Percentiles rank a stretch among this genome's conserved stretches.
These are phyloP conservation scores for Linnemannia exigua DNA, from an alignment of 192 early-diverging fungal species.

Conservation along the genomic window DNA sequence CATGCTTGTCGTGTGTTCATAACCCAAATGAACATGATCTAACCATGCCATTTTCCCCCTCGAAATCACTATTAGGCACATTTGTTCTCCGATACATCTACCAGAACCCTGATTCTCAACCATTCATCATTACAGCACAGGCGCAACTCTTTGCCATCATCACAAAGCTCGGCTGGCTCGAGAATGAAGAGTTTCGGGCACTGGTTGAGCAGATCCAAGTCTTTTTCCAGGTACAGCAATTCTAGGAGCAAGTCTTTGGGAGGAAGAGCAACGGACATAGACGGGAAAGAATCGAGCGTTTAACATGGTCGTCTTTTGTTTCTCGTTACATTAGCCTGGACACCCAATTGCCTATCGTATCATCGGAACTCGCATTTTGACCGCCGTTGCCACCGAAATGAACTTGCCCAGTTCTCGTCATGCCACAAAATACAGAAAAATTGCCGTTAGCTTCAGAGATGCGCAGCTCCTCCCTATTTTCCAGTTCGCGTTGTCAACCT, in stretches of 20 bases:
- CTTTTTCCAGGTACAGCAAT: slow-evolving; percentile 69
- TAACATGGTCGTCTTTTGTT: background rate
- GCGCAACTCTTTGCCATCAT: slow-evolving; percentile 74
- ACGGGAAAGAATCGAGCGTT: background rate
- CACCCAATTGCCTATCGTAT: slow-evolving; percentile 15
- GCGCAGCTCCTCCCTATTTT: slow-evolving; percentile 42
- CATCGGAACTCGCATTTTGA: slow-evolving; percentile 44
- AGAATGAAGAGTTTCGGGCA: slow-evolving; percentile 74
- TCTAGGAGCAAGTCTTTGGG: background rate
- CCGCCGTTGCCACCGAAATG: slow-evolving; percentile 44
- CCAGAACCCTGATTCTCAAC: slow-evolving; percentile 66
- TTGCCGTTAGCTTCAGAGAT: slow-evolving; percentile 49
- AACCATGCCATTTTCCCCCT: slow-evolving; percentile 14
- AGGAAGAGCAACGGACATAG: background rate
- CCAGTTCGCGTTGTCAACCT: slow-evolving; percentile 34
- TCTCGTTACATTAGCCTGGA: slow-evolving; percentile 13
- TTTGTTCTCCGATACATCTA: slow-evolving; percentile 73
- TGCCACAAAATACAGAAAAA: slow-evolving; percentile 40
- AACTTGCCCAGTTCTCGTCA: slow-evolving; percentile 32
- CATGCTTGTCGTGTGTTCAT: slow-evolving; percentile 3
- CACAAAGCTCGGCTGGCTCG: slow-evolving; percentile 82
- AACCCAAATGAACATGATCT: slow-evolving; percentile 16
- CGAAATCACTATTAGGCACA: slow-evolving; percentile 57
- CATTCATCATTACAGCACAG: slow-evolving; percentile 71
- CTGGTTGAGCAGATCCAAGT: slow-evolving; percentile 66